Conservation (phyloP, 2,329 filamentous ascomycete genomes). For the Xylariaceae sp. region DNA sequence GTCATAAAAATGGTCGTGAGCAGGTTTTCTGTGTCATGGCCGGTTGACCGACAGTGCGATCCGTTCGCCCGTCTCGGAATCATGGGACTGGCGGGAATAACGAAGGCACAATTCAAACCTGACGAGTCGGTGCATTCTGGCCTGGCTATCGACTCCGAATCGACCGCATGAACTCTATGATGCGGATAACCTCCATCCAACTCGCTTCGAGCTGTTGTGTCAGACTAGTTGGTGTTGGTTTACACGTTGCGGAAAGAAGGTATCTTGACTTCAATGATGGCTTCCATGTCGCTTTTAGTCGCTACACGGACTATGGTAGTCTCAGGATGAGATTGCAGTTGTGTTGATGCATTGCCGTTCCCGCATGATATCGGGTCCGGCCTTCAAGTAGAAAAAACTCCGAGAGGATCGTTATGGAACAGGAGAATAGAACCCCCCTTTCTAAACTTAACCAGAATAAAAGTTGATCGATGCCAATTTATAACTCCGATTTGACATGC, state of each 20-base stretch:
- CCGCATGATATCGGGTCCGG: slow-evolving; percentile 5
- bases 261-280: slow-evolving; percentile 15
- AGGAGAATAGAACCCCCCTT: slow-evolving; percentile 1
- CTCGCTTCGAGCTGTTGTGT: slow-evolving; percentile 11
- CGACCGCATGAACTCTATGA: slow-evolving; percentile 4
- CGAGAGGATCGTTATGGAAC: background rate
- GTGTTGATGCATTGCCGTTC: slow-evolving; percentile 6
- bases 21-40: slow-evolving; percentile 13
- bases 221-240: slow-evolving; percentile 1
- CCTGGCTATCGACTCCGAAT: background rate
- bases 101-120: slow-evolving; percentile 17
- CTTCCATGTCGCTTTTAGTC: slow-evolving; percentile 9
- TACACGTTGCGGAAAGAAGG: slow-evolving; percentile 17
- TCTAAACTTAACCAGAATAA: slow-evolving; percentile 9
- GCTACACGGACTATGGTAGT: slow-evolving; percentile 12
- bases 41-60: slow-evolving; percentile 14
- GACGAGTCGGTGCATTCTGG: slow-evolving; percentile 10
- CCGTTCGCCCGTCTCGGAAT: slow-evolving; percentile 10
- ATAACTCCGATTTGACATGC: background rate
- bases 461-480: slow-evolving; percentile 1
- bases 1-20: slow-evolving; percentile 14
- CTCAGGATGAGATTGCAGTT: background rate
- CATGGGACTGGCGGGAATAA: slow-evolving; percentile 6
- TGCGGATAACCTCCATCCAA: slow-evolving; percentile 11
- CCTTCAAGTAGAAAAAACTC: slow-evolving; percentile 3